Conservation (phyloP, 1,284 basidiomycete species). For the Laetiporus sulphureus region DNA sequence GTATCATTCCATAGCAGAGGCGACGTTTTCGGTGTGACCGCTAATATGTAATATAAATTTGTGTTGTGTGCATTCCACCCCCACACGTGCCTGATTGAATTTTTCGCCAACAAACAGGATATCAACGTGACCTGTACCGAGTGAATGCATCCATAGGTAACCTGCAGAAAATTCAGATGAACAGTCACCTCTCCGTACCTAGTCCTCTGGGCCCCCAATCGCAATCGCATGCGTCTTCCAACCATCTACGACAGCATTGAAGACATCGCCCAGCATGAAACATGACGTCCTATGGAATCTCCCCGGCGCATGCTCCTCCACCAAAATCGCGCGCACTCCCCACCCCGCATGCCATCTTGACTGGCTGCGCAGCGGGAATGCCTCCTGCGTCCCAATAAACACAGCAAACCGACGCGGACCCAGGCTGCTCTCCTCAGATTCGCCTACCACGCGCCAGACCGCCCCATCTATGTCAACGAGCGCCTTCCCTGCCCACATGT, state of each 20-base stretch:
- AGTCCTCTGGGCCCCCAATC: slow-evolving; percentile 3
- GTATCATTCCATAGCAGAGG: no score
- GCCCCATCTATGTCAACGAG: not conserved
- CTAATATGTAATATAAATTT: no score
- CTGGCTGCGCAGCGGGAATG: not conserved
- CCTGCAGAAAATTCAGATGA: no score
- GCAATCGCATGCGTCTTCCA: not conserved
- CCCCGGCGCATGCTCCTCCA: not conserved
- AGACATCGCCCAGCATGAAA: slow-evolving; percentile 1
- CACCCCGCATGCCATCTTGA: not conserved
- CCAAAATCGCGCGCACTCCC: not conserved
- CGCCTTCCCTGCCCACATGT: not conserved
- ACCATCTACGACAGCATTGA: not conserved
- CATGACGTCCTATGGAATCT: slow-evolving; percentile 1
- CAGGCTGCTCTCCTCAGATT: not conserved
- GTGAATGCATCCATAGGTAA: no score
- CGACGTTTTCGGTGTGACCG: no score
- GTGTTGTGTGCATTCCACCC: no score
- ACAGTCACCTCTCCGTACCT: no score
- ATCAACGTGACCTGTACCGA: no score
- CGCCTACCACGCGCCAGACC: not conserved
- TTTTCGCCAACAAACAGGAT: no score
- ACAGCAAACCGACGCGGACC: not conserved
- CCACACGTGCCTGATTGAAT: no score
- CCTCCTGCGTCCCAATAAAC: not conserved